These are phyloP conservation scores for Sorghum bicolor DNA, from an alignment of 176 grass and related monocot genomes.

Conservation along the genomic window DNA sequence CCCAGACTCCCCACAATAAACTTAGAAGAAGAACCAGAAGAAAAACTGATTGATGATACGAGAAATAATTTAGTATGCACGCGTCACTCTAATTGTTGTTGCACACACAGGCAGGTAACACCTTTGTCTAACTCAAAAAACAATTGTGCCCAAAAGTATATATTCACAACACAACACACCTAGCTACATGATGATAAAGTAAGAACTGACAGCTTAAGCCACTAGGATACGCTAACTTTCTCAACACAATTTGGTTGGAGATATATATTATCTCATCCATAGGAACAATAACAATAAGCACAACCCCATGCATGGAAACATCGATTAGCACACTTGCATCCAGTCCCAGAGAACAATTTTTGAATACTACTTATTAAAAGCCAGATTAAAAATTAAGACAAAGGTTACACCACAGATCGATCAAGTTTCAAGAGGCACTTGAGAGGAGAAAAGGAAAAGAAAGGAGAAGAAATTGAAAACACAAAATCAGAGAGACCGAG, in stretches of 20 bases:
- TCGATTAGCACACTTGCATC: constrained; percentile 5
- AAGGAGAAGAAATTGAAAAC: constrained; percentile 29
- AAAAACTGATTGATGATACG: constrained; percentile 21
- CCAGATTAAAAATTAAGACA: constrained; percentile 43
- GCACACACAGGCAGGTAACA: constrained; percentile 38
- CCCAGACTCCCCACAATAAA: constrained; percentile 29
- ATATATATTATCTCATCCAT: constrained; percentile 37
- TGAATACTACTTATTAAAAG: constrained; percentile 34
- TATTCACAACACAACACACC: neutral
- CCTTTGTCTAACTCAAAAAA: constrained; percentile 51
- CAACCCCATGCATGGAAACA: constrained; percentile 22
- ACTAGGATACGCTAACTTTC: constrained; percentile 37
- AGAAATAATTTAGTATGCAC: constrained; percentile 43
- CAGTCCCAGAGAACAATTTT: constrained; percentile 26
- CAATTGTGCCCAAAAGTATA: constrained; percentile 32
- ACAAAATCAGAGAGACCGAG: constrained; percentile 42
- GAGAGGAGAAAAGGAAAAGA: neutral
- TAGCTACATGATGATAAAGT: constrained; percentile 41
- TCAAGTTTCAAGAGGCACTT: constrained; percentile 39
- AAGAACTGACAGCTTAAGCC: constrained; percentile 57
- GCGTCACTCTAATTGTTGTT: constrained; percentile 31
- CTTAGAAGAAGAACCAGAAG: constrained; percentile 26
- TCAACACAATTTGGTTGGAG: constrained; percentile 32
- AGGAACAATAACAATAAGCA: constrained; percentile 41
- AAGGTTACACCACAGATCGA: constrained; percentile 41